Evolutionary conservation across 1,139 yeast genomes (phyloP), one percentile per base, ranked within the genome.

Genomic region (Nakaseomyces kungkrabaensis): DNA sequence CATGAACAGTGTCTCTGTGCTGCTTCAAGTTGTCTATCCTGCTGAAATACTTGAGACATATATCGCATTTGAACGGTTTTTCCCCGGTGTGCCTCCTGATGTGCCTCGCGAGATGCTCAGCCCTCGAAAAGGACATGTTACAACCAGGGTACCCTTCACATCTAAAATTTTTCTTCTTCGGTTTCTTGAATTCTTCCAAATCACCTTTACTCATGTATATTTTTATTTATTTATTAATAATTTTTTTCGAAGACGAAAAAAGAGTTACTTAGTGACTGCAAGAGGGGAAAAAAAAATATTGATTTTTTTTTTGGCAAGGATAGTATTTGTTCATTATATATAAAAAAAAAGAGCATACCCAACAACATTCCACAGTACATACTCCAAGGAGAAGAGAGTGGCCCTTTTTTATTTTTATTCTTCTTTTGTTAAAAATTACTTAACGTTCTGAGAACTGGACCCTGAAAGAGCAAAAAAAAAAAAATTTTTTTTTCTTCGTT

Each of bases 41-140:
- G 32, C 92, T 82, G 64, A 90, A 90, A 62, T 81, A 78, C 60
- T 90, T 81, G 42, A 80, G 74, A 67, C 97, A 90, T 61, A 75
- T 78, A 46, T 85, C 85, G 68, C 97, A 90, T 49, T 86, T 79
- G 65, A 88, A 90, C 2, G 97, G 97, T 51, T 96, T 74, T 67
- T 90, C 97, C 41, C 97, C 97, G 1, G 97, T 90, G 66, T 90
- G 97, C 63, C 89, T 90, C 49, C 97, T 72, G 50, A 88, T 85
- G 69, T 90, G 97, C 54, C 97, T 75, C 3, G 96, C 96, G 58
- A 90, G 74, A 67, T 90, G 97, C 65, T 90, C 97, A 25, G 89
- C 81, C 53, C 96, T 71, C 3, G 95, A 86, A 65, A 89, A 89
- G 10, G 90, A 79, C 96, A 89, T 90, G 52, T 72, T 74, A 67